A percentile compares a stretch with the other conserved stretches of the same genome.
These are phyloP conservation scores for Skeletonema marinoi DNA, from an alignment of 108 stramenopile genomes.

Conservation along the genomic window DNA sequence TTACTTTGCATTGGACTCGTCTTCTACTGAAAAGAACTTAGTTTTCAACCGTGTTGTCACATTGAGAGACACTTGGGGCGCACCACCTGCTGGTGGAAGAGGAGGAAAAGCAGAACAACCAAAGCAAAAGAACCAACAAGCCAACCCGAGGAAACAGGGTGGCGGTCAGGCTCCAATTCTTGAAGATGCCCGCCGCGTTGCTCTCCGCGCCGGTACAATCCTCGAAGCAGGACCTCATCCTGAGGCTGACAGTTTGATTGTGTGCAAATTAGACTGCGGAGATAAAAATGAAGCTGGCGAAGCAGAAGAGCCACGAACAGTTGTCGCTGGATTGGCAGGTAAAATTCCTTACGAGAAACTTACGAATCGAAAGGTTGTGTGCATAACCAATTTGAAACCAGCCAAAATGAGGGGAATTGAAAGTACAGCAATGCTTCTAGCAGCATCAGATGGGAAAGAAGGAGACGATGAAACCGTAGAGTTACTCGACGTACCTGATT, in stretches of 20 bases:
- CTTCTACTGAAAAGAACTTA: slow-evolving; percentile 57
- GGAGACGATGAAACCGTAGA: slow-evolving; percentile 72
- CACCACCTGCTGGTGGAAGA: slow-evolving; percentile 17
- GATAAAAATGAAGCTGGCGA: slow-evolving; percentile 59
- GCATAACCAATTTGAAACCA: slow-evolving; percentile 84
- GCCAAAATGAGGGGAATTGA: slow-evolving; percentile 90
- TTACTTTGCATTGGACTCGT: slow-evolving; percentile 84
- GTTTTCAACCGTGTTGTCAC: slow-evolving; percentile 91
- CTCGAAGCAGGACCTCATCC: slow-evolving; percentile 79
- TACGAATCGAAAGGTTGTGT: slow-evolving; percentile 68
- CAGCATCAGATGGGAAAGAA: slow-evolving; percentile 69
- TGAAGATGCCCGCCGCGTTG: slow-evolving; percentile 72
- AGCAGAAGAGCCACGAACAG: slow-evolving; percentile 63
- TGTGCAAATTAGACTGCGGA: slow-evolving; percentile 83
- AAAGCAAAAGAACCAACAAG: slow-evolving; percentile 28
- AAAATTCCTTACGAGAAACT: slow-evolving; percentile 69
- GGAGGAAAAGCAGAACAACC: slow-evolving; percentile 14
- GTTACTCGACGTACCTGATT: slow-evolving; percentile 66
- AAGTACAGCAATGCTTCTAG: slow-evolving; percentile 82
- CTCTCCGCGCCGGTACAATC: slow-evolving; percentile 77
- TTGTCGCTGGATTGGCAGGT: slow-evolving; percentile 83
- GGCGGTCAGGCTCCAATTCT: slow-evolving; percentile 39
- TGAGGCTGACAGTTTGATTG: slow-evolving; percentile 84
- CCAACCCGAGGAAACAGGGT: slow-evolving; percentile 7
- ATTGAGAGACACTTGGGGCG: slow-evolving; percentile 83